These are phyloP conservation scores for Carex arenaria DNA, from an alignment of 202 grass and related monocot genomes.

Conservation along the genomic window DNA sequence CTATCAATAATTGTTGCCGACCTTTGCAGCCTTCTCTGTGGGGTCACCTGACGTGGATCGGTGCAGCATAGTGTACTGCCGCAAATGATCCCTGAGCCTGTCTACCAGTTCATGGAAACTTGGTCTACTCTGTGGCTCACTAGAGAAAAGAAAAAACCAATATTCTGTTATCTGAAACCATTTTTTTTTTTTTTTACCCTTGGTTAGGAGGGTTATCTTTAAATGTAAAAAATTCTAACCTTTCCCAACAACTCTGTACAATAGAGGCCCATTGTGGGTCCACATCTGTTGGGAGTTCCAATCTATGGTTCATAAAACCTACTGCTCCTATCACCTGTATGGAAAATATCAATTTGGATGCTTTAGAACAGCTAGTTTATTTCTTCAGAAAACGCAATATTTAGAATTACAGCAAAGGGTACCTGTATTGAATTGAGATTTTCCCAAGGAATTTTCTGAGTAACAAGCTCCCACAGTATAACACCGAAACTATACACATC, in stretches of 20 bases:
- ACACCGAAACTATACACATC: constrained; percentile 99
- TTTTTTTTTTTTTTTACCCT: not conserved
- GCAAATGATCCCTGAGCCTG: constrained; percentile 61
- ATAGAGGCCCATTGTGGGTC: constrained; percentile 84
- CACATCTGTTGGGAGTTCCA: constrained; percentile 70
- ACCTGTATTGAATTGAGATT: constrained; percentile 98
- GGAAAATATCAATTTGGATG: not conserved
- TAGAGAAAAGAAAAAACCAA: constrained; percentile 26
- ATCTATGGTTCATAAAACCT: constrained; percentile 90
- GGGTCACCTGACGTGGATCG: constrained; percentile 42
- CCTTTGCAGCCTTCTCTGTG: constrained; percentile 30
- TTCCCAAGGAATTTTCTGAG: constrained; percentile 97
- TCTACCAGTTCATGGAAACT: constrained; percentile 75
- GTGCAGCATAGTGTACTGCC: constrained; percentile 45
- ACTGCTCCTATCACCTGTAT: constrained; percentile 82
- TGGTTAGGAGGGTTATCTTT: not conserved
- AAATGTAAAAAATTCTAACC: constrained; percentile 28
- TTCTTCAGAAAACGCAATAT: not conserved
- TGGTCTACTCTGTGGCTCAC: constrained; percentile 65
- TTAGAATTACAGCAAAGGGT: constrained; percentile 15
- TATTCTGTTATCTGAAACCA: not conserved
- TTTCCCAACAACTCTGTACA: constrained; percentile 92
- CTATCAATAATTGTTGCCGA: constrained; percentile 46
- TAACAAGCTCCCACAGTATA: constrained; percentile 96
- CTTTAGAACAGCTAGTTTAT: not conserved